Evolutionary conservation across 495 filamentous ascomycete species (phyloP).

Genomic region (Haplographium delicatum): DNA sequence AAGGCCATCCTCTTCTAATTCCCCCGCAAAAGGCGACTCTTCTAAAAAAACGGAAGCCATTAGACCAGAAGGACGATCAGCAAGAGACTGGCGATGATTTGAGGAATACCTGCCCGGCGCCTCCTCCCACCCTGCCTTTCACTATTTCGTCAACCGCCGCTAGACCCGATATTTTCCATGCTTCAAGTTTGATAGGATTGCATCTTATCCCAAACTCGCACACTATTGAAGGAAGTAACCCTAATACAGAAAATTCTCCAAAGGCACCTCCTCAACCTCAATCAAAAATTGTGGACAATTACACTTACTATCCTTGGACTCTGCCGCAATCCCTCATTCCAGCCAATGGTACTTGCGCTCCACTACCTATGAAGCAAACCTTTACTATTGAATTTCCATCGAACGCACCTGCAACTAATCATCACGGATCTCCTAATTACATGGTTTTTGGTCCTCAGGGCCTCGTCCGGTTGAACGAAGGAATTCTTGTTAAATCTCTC

Average conservation of each 20-base stretch:
- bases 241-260: constrained; percentile 10
- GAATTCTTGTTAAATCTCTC: constrained; percentile 73
- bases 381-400: constrained; percentile 27
- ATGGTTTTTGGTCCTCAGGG: constrained; percentile 43
- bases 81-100: not conserved
- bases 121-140: constrained; percentile 52
- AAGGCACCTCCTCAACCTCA: constrained; percentile 2
- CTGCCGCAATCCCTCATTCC: constrained; percentile 70
- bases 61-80: constrained; percentile 5
- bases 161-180: constrained; percentile 84
- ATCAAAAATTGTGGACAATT: constrained; percentile 47
- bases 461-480: constrained; percentile 51
- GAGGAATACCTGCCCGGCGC: constrained; percentile 52
- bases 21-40: constrained; percentile 43
- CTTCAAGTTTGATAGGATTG: constrained; percentile 76
- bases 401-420: constrained; percentile 5
- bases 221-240: constrained; percentile 19
- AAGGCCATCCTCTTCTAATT: constrained; percentile 90
- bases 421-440: constrained; percentile 39
- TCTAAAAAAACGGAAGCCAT: not conserved
- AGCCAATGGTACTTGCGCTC: constrained; percentile 63
- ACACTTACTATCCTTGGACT: constrained; percentile 92
- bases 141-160: constrained; percentile 76
- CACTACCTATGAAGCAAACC: constrained; percentile 38
- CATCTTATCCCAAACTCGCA: constrained; percentile 63